Base-by-base conservation (phyloP, 768 basidiomycete species). In the Naematelia aurantialba region DNA sequence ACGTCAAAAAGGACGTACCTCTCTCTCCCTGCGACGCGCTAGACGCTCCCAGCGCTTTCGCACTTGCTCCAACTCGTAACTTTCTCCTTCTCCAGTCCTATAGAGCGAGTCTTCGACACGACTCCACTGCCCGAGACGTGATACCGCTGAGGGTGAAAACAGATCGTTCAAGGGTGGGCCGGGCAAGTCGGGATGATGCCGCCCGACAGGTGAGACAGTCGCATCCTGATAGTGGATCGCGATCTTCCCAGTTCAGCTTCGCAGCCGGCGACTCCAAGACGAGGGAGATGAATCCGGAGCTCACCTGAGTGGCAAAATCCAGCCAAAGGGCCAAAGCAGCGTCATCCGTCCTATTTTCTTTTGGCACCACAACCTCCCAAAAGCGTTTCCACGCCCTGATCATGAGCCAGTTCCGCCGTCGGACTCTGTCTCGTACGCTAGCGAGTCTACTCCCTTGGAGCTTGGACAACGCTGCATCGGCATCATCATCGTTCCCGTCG, bases 291-390 rank as follows among this genome's bases (percentile, higher is more conserved):
- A 12, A 8, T 11, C 39, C 25, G 14, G n/a, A 1, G 61, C 68
- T 45, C 54, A 73, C 71, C 50, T 67, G 59, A 25, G 68, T 68
- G 21, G 71, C 56, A 46, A 70, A 67, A 34, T 73, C 65, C n/a
- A 68, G 31, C 71, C 71, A 73, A 34, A 73, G 34, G 21, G 51
- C 46, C 26, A 70, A 29, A 12, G 65, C 63, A 30, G 26, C 45
- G 17, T 61, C 57, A 39, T 55, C 62, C 1, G 46, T 42, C 45
- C 65, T 56, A 52, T 58, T 46, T 11, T 59, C 47, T 50, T 24
- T 45, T 3, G 71, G 63, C 1, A 67, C 59, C 2, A 68, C 62
- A 5, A 68, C 56, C 26, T 58, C 11, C 71, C 71, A 73, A 27
- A 66, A 73, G 44, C 49, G 55, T 55, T 67, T 69, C 71, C 71